Evolutionary conservation across 257 asterid genomes (phyloP).

Genomic region (Fraxinus americana): DNA sequence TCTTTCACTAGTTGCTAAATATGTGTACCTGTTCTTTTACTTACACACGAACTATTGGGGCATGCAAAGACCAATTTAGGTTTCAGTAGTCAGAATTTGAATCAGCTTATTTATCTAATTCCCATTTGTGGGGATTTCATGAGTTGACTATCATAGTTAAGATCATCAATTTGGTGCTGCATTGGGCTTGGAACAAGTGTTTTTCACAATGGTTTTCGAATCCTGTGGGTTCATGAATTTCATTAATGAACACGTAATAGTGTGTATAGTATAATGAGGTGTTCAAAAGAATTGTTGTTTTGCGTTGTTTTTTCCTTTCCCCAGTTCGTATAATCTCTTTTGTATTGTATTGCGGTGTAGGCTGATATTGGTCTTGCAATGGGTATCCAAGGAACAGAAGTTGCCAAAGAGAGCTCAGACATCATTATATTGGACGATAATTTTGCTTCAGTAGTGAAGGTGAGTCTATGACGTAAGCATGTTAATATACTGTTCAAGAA

Average conservation of each 20-base stretch:
- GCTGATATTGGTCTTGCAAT: slow-evolving; percentile 99
- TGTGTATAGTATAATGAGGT: not conserved
- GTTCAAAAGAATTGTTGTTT: not conserved
- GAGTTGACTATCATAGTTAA: not conserved
- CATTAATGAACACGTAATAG: not conserved
- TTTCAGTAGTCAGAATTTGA: not conserved
- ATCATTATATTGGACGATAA: slow-evolving; percentile 93
- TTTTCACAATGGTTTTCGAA: not conserved
- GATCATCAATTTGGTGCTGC: not conserved
- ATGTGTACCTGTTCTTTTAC: not conserved
- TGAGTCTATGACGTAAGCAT: slow-evolving; percentile 32
- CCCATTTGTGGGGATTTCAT: not conserved
- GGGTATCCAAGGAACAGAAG: slow-evolving; percentile 99
- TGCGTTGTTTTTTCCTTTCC: slow-evolving; percentile 1
- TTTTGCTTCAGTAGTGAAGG: slow-evolving; percentile 98
- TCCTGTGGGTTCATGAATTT: not conserved
- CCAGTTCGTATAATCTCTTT: slow-evolving; percentile 20
- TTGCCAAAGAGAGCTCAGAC: slow-evolving; percentile 98
- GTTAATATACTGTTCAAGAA: not conserved
- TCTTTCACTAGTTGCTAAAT: slow-evolving; percentile 11
- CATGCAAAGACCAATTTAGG: not conserved
- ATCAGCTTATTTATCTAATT: not conserved
- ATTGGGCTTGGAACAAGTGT: not conserved
- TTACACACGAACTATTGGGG: not conserved
- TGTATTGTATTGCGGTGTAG: slow-evolving; percentile 41